Evolutionary conservation across 2,329 filamentous ascomycete species (phyloP).

Genomic region (Trichoderma asperellum): DNA sequence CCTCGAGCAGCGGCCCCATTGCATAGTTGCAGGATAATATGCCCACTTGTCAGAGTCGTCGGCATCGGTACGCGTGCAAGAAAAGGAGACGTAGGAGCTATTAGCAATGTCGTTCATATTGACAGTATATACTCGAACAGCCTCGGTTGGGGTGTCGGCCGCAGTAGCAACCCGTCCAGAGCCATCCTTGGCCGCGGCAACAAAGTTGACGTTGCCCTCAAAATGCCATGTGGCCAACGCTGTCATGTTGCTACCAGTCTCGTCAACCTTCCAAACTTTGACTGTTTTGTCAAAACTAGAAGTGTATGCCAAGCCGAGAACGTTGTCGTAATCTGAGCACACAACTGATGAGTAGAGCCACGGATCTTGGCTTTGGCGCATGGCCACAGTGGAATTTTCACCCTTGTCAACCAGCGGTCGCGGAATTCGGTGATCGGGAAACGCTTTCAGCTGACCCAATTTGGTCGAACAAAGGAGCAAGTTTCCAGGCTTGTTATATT

Average conservation of each 20-base stretch:
- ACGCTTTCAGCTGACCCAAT: constrained; percentile 52
- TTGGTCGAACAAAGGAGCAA: constrained; percentile 58
- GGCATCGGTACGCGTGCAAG: constrained; percentile 46
- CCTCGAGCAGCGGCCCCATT: constrained; percentile 56
- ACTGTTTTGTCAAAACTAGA: constrained; percentile 66
- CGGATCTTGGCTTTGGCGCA: constrained; percentile 62
- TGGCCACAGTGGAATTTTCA: constrained; percentile 59
- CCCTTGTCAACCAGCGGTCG: constrained; percentile 57
- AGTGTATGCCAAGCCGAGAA: constrained; percentile 55
- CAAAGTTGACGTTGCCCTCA: constrained; percentile 64
- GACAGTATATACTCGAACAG: constrained; percentile 62
- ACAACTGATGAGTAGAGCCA: constrained; percentile 69
- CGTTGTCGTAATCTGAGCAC: constrained; percentile 59
- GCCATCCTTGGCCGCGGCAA: constrained; percentile 55
- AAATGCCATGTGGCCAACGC: constrained; percentile 57
- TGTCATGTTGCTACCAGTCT: constrained; percentile 47
- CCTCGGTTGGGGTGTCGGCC: constrained; percentile 56
- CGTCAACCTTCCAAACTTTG: constrained; percentile 58
- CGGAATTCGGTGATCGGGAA: constrained; percentile 60
- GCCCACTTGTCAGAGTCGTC: constrained; percentile 56
- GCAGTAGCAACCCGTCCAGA: constrained; percentile 61
- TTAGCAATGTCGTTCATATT: constrained; percentile 41
- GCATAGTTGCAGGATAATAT: constrained; percentile 65
- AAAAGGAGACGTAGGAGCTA: constrained; percentile 46
- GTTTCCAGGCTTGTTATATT: constrained; percentile 69